Conservation (phyloP, 768 basidiomycete species). For the Paxillus involutus region DNA sequence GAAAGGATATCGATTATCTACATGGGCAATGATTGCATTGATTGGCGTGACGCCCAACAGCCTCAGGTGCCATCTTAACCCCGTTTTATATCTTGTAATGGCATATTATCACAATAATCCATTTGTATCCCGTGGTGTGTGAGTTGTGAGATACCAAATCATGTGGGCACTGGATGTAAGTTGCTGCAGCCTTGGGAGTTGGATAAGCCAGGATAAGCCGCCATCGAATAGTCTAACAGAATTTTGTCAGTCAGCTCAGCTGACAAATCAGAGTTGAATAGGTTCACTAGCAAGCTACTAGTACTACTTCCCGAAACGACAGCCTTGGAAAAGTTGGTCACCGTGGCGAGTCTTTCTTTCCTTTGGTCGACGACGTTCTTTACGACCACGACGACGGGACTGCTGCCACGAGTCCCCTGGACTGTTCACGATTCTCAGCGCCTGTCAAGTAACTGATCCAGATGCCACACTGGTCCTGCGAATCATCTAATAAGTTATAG, state of each 20-base stretch:
- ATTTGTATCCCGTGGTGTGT: too few species aligned
- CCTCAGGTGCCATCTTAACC: not conserved
- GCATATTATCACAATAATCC: too few species aligned
- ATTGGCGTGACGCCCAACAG: not conserved
- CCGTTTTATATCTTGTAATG: not conserved
- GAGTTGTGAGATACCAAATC: not conserved
- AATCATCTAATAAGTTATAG: not conserved
- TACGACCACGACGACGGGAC: not conserved
- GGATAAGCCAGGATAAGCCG: too few species aligned
- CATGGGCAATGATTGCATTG: too few species aligned
- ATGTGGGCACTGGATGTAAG: not conserved
- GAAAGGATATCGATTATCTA: not conserved
- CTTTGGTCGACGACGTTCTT: not conserved
- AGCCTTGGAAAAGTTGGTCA: too few species aligned
- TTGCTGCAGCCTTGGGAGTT: not conserved
- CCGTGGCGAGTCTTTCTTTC: not conserved
- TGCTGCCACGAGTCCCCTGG: not conserved
- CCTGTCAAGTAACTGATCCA: not conserved
- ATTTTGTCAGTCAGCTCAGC: too few species aligned
- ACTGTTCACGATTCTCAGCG: not conserved
- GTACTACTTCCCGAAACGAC: too few species aligned
- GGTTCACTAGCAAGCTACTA: too few species aligned
- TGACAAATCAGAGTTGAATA: too few species aligned
- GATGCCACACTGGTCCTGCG: slow-evolving; percentile 24
- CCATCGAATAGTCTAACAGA: too few species aligned